Percentiles rank a stretch among this genome's conserved stretches.
phyloP scores from a whole-genome alignment of 352 stramenopile species.

The Phytophthora chlamydospora region DNA sequence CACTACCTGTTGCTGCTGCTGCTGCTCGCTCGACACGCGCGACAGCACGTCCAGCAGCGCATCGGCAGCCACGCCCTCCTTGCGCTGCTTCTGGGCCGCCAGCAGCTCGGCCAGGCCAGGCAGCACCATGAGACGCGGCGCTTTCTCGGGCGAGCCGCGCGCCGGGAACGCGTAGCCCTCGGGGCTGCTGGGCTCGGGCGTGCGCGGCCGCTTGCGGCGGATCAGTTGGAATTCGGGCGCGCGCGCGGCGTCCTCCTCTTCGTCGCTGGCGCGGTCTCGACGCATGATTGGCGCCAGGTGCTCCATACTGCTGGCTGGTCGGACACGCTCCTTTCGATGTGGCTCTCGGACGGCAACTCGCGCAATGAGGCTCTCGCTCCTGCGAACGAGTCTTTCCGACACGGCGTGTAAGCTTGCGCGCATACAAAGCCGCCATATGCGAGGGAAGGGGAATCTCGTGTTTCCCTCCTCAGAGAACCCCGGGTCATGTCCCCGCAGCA shows the following conservation, averaged over 20 bases:
- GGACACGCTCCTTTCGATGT: neutral
- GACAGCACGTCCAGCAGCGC: slow-evolving; percentile 27
- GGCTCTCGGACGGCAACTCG: slow-evolving; percentile 27
- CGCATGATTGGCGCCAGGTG: slow-evolving; percentile 22
- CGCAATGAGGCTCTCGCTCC: slow-evolving; percentile 34
- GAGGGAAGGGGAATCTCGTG: slow-evolving; percentile 31
- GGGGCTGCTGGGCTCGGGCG: slow-evolving; percentile 19
- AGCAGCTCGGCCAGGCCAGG: slow-evolving; percentile 52
- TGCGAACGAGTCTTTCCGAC: slow-evolving; percentile 18
- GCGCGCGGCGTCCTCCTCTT: slow-evolving; percentile 9
- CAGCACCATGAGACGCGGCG: slow-evolving; percentile 38
- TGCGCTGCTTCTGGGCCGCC: slow-evolving; percentile 37
- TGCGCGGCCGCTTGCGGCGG: slow-evolving; percentile 53
- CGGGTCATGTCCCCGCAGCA: slow-evolving; percentile 4
- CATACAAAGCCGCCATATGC: slow-evolving; percentile 43
- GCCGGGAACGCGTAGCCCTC: slow-evolving; percentile 6
- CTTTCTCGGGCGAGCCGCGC: slow-evolving; percentile 24
- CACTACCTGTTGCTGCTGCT: slow-evolving; percentile 10
- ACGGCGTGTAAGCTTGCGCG: slow-evolving; percentile 20
- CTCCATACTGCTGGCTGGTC: slow-evolving; percentile 14
- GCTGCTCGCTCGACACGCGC: slow-evolving; percentile 22
- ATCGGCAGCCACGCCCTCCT: slow-evolving; percentile 20
- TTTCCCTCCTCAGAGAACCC: slow-evolving; percentile 40
- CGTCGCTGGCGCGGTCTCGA: slow-evolving; percentile 10
- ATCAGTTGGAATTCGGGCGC: slow-evolving; percentile 41